Conservation (phyloP, 1,139 yeast species). For the Yamadazyma atmosphaerica region DNA sequence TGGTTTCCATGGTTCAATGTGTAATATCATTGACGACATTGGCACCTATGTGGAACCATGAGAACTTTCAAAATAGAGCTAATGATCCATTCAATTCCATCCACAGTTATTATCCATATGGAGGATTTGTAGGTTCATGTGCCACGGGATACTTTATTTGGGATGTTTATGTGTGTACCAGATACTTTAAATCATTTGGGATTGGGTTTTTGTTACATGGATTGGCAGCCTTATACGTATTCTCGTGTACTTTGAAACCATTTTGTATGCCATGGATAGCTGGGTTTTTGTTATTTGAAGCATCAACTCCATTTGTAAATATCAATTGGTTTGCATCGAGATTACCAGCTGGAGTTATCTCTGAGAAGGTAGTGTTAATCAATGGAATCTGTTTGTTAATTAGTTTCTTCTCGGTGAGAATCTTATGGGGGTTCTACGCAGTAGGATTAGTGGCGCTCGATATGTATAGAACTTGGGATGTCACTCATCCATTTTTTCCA, state of each 20-base stretch:
- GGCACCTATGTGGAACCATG: slow-evolving; percentile 60
- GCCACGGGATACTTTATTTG: slow-evolving; percentile 91
- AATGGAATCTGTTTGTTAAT: slow-evolving; percentile 72
- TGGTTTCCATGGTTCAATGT: slow-evolving; percentile 86
- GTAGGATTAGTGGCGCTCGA: slow-evolving; percentile 54
- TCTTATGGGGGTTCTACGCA: slow-evolving; percentile 87
- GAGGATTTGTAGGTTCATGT: slow-evolving; percentile 66
- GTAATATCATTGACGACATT: slow-evolving; percentile 54
- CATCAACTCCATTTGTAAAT: slow-evolving; percentile 91
- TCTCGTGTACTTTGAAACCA: slow-evolving; percentile 51
- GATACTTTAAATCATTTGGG: slow-evolving; percentile 69
- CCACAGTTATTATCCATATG: slow-evolving; percentile 72
- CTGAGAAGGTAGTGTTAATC: slow-evolving; percentile 51
- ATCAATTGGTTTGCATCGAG: slow-evolving; percentile 87
- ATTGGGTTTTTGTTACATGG: slow-evolving; percentile 86
- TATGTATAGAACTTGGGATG: slow-evolving; percentile 41
- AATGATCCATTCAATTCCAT: slow-evolving; percentile 47
- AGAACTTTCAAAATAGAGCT: slow-evolving; percentile 41
- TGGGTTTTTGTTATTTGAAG: slow-evolving; percentile 80
- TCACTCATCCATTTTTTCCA: slow-evolving; percentile 26
- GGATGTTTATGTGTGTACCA: slow-evolving; percentile 72
- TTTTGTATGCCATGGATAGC: slow-evolving; percentile 77
- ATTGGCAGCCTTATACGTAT: slow-evolving; percentile 75
- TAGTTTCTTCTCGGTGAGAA: slow-evolving; percentile 75
- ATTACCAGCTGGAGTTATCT: slow-evolving; percentile 59